Evolutionary conservation across 257 asterid species (phyloP), one percentile per base, ranked within the genome.

Genomic region (Nicotiana attenuata): DNA sequence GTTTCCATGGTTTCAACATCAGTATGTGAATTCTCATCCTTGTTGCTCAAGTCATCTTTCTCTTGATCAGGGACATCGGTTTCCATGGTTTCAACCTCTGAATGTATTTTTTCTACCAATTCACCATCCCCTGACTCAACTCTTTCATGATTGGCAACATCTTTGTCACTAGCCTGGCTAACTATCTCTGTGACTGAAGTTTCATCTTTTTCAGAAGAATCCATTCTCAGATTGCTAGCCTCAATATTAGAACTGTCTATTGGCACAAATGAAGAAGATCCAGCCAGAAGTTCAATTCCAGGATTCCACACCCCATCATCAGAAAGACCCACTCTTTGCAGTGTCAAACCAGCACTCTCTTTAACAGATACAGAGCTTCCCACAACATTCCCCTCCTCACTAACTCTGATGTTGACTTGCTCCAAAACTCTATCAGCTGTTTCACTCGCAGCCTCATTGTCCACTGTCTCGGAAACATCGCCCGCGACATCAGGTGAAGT

Each of bases 291-390:
- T 67, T 83, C 86, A 82, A 84, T 87, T 56, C 90, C 91, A 13
- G 87, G 88, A 81, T 87, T 89, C 89, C 82, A 71, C 7, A 53
- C 90, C 80, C 66, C 90, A 59, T 83, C 90, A 83, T 82, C 84
- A 26, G 68, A 64, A 86, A 80, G 80, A 81, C 65, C 87, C 77
- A 60, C 77, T 66, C 82, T 87, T 78, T 50, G 80, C 13, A 5
- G 73, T 81, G 38, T 80, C 76, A 24, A 9, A 33, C 26, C 41
- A 61, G 66, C 87, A 41, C 31, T 65, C 63, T 50, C 83, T 29
- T 81, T 86, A 67, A 73, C 63, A 47, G 79, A 47, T 47, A 73
- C 61, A 73, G 63, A 7, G 61, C 76, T 59, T 57, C 65, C 78
- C 38, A 63, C 78, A 63, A n/a, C 87, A 57, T 13, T 57, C 20